Conservation (phyloP, 108 stramenopile species). For the Skeletonema menzelii region DNA sequence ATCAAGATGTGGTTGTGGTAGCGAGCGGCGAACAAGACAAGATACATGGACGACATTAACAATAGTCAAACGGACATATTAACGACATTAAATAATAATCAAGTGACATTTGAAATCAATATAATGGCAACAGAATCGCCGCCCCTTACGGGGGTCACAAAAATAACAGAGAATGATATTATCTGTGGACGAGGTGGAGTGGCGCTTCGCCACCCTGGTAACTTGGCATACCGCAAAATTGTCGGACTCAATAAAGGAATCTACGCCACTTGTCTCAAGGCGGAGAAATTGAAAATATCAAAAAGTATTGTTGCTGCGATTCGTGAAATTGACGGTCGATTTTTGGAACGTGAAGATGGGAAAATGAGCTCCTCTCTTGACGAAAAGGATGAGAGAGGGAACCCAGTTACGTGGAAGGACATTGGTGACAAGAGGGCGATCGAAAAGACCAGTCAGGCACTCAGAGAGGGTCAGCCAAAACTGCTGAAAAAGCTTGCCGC, state of each 20-base stretch:
- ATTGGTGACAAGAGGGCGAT: constrained; percentile 54
- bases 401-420: constrained; percentile 45
- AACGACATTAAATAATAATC: no score
- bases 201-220: constrained; percentile 49
- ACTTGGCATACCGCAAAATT: constrained; percentile 52
- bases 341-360: constrained; percentile 50
- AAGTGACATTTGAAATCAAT: no score
- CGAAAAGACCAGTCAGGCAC: constrained; percentile 54
- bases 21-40: not conserved
- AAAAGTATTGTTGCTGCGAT: constrained; percentile 49
- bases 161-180: constrained; percentile 36
- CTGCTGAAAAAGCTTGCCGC: constrained; percentile 30
- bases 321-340: constrained; percentile 46
- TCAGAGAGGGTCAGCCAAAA: constrained; percentile 54
- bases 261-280: constrained; percentile 53
- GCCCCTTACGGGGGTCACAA: constrained; percentile 24
- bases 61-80: no score
- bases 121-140: not conserved
- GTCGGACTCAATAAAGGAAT: constrained; percentile 44
- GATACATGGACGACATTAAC: not conserved
- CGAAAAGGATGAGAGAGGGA: constrained; percentile 28
- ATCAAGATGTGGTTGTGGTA: no score
- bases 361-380: constrained; percentile 30
- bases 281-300: constrained; percentile 47
- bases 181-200: constrained; percentile 56